A percentile compares a stretch with the other conserved stretches of the same genome.
phyloP scores from a whole-genome alignment of 192 early-diverging fungal genomes.

The Spizellomyces punctatus region DNA sequence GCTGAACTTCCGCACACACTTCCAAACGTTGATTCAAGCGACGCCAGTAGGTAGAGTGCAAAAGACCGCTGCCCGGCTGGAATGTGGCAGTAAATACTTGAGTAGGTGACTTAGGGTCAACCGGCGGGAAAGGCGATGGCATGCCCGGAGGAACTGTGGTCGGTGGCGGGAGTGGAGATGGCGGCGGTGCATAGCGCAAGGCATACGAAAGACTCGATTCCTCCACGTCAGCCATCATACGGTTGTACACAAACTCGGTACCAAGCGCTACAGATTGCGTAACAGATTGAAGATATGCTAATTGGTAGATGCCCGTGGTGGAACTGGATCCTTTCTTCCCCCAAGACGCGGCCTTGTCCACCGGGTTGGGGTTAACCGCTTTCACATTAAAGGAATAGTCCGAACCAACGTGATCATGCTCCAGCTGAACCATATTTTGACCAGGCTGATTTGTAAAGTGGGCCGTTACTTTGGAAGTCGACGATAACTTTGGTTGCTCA shows the following conservation, averaged over 20 bases:
- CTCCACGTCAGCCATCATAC: slow-evolving; percentile 77
- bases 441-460: slow-evolving; percentile 69
- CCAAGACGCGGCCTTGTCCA: slow-evolving; percentile 58
- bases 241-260: slow-evolving; percentile 81
- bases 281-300: slow-evolving; percentile 90
- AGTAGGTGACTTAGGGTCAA: slow-evolving; percentile 55
- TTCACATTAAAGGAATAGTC: slow-evolving; percentile 91
- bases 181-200: slow-evolving; percentile 44
- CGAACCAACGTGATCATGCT: slow-evolving; percentile 88
- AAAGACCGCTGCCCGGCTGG: slow-evolving; percentile 49
- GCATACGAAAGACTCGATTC: slow-evolving; percentile 71
- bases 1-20: slow-evolving; percentile 87
- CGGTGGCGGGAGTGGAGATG: slow-evolving; percentile 58
- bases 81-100: slow-evolving; percentile 56
- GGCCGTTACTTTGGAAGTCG: slow-evolving; percentile 54
- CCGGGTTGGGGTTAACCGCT: slow-evolving; percentile 91
- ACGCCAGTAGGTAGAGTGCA: slow-evolving; percentile 88
- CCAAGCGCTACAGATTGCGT: slow-evolving; percentile 81
- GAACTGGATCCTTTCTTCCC: slow-evolving; percentile 31
- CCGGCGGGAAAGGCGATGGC: slow-evolving; percentile 52
- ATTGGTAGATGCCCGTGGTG: slow-evolving; percentile 82
- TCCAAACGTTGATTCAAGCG: slow-evolving; percentile 92
- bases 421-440: slow-evolving; percentile 89
- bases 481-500: slow-evolving; percentile 25
- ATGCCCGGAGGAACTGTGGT: slow-evolving; percentile 51